Evolutionary conservation across 169 alveolate genomes (phyloP).

Genomic region (Eimeria necatrix): DNA sequence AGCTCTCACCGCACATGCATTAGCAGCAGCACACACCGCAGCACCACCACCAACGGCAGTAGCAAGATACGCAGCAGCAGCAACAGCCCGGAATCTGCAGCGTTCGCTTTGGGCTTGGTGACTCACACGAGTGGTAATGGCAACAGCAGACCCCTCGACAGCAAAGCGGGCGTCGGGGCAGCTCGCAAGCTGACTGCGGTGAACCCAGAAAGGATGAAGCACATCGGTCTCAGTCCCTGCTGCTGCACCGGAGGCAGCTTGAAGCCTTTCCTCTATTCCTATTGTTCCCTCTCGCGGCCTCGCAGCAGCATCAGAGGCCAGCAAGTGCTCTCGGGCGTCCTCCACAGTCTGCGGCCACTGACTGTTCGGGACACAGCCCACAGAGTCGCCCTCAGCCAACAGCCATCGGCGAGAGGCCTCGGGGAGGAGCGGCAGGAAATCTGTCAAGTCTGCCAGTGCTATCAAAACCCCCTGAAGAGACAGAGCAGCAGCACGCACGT

Average conservation of each 20-base stretch:
- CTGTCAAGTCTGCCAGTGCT: background rate
- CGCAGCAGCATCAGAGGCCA: conserved; percentile 13
- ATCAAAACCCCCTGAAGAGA: background rate
- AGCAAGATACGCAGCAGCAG: background rate
- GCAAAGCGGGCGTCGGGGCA: conserved; percentile 12
- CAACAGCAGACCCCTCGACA: conserved; percentile 6
- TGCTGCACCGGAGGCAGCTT: background rate
- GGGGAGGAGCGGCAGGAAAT: background rate
- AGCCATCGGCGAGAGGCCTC: conserved; percentile 15
- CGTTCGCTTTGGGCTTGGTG: background rate
- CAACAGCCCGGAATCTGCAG: background rate
- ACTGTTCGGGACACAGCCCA: background rate
- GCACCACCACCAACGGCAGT: background rate
- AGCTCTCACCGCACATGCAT: no score
- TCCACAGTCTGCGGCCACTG: conserved; percentile 29
- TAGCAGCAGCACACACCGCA: background rate
- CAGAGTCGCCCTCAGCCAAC: background rate
- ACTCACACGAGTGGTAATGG: background rate
- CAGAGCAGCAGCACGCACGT: background rate
- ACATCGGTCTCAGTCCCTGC: background rate
- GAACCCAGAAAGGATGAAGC: conserved; percentile 38
- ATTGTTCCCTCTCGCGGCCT: background rate
- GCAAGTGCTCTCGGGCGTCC: background rate
- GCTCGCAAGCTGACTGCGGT: conserved; percentile 6
- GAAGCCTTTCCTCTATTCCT: background rate